Base-by-base conservation (phyloP, 2,329 filamentous ascomycete genomes). In the Fusarium poae region DNA sequence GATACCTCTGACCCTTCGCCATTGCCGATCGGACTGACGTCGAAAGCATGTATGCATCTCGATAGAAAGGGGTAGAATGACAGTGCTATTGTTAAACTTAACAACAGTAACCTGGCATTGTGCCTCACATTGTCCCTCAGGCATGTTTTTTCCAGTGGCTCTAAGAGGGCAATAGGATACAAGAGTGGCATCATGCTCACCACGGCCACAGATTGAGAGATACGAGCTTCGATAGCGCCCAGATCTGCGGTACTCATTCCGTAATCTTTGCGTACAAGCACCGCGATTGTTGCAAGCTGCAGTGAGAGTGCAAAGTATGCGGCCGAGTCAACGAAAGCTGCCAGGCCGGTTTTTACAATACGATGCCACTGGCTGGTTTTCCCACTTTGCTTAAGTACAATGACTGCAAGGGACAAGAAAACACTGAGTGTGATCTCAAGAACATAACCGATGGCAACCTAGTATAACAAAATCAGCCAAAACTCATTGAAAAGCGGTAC, bases 31-130 rank as follows among this genome's bases (percentile, higher is more conserved):
- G 46, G 57, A 8, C 57, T 50, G 10, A 48, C 45, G 1, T 59
- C 65, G 37, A 72, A 74, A 3, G 58, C 53, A 39, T 73, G 64
- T 2, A 76, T 65, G 15, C 72, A 74, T 42, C 67, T 64, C 5
- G 71, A 74, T 8, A 76, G 23, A 20, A 76, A 76, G 0, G 71
- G 69, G 25, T 73, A 73, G 30, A 74, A 74, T 1, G 68, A 74
- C 6, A 74, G 16, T 3, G 62, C 53, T 9, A 65, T 40, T 5
- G 53, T 62, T 13, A 52, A 8, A 25, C 37, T 63, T 9, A 72
- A 37, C 7, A 71, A 45, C 6, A 69, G 20, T 4, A 71, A 7
- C 8, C 62, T 55, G 1, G 56, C 30, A 25, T 61, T 71, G 23
- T 72, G 57, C 12, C 50, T 34, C 4, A 51, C 42, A n/a, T 42